Percentiles rank a stretch among this genome's conserved stretches.
Evolutionary conservation across 768 basidiomycete genomes (phyloP).

Genomic region (Sporobolomyces phaffii): DNA sequence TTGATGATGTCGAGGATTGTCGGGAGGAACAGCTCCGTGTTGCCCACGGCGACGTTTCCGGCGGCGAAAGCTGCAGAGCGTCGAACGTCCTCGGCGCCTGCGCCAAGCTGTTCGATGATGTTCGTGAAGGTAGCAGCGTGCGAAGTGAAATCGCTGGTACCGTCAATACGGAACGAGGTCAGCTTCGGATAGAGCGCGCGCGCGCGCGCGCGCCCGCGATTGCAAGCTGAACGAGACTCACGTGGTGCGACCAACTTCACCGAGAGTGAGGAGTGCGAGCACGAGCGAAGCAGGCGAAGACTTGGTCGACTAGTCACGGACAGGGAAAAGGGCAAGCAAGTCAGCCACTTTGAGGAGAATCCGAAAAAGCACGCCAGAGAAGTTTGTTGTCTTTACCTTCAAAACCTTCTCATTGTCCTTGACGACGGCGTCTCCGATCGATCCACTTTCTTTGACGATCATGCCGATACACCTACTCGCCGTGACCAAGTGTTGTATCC

Average conservation of each 20-base stretch:
- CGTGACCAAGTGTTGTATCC: conserved; percentile 51
- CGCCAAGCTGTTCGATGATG: conserved; percentile 66
- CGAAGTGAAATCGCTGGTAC: conserved; percentile 72
- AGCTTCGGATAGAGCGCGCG: too few species aligned
- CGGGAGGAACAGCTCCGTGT: conserved; percentile 77
- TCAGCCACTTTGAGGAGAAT: too few species aligned
- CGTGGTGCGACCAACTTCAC: conserved; percentile 89
- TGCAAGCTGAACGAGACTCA: conserved; percentile 49
- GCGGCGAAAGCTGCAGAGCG: conserved; percentile 84
- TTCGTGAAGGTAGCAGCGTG: conserved; percentile 72
- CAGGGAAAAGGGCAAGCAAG: background rate
- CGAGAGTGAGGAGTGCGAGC: conserved; percentile 78
- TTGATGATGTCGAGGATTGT: conserved; percentile 58
- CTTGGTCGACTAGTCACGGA: conserved; percentile 39
- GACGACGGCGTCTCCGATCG: conserved; percentile 72
- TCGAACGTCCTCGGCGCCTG: conserved; percentile 76
- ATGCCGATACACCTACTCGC: conserved; percentile 80
- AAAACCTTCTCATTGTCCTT: conserved; percentile 75
- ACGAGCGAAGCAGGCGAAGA: conserved; percentile 64
- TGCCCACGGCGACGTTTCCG: conserved; percentile 96
- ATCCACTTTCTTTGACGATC: conserved; percentile 65
- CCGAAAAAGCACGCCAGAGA: too few species aligned
- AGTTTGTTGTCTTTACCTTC: too few species aligned
- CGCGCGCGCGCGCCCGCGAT: conserved; percentile 15
- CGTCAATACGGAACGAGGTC: background rate